Conservation (phyloP, 1,284 basidiomycete species). For the Ganoderma sp. region DNA sequence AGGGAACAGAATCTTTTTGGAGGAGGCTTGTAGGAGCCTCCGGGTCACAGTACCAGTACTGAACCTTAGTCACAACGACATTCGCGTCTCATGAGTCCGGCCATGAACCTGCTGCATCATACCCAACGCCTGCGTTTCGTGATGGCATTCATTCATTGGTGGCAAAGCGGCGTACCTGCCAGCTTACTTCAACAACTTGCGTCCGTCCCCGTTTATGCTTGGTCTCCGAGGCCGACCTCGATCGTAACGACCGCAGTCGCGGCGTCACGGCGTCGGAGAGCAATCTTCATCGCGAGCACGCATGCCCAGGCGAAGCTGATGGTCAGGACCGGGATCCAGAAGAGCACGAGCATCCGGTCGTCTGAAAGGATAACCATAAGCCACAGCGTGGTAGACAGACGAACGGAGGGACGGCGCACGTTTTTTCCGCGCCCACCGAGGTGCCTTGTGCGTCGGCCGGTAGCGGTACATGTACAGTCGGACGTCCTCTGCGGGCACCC, state of each 20-base stretch:
- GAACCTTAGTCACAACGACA: neutral
- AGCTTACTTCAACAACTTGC: too few relatives aligned
- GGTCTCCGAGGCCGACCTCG: constrained; percentile 48
- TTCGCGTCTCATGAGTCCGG: neutral
- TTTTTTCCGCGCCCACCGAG: constrained; percentile 67
- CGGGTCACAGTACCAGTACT: too few relatives aligned
- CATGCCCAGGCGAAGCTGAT: constrained; percentile 72
- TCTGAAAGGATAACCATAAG: constrained; percentile 51
- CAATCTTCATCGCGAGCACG: constrained; percentile 62
- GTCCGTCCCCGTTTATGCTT: too few relatives aligned
- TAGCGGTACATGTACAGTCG: constrained; percentile 71
- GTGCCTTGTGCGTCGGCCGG: constrained; percentile 58
- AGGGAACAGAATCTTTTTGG: constrained; percentile 5
- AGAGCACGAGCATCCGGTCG: constrained; percentile 90
- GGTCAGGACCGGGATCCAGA: constrained; percentile 92
- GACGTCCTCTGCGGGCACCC: constrained; percentile 67
- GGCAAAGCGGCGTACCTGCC: too few relatives aligned
- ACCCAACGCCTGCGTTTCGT: constrained; percentile 18
- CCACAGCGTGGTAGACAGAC: constrained; percentile 3
- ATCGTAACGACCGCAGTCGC: constrained; percentile 52
- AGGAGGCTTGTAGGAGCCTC: constrained; percentile 13
- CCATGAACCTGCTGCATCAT: constrained; percentile 24
- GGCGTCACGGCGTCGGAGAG: constrained; percentile 46
- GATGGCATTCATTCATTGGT: neutral
- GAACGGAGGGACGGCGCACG: constrained; percentile 52